phyloP scores from a whole-genome alignment of 768 basidiomycete genomes.

The Hypholoma sublateritium region DNA sequence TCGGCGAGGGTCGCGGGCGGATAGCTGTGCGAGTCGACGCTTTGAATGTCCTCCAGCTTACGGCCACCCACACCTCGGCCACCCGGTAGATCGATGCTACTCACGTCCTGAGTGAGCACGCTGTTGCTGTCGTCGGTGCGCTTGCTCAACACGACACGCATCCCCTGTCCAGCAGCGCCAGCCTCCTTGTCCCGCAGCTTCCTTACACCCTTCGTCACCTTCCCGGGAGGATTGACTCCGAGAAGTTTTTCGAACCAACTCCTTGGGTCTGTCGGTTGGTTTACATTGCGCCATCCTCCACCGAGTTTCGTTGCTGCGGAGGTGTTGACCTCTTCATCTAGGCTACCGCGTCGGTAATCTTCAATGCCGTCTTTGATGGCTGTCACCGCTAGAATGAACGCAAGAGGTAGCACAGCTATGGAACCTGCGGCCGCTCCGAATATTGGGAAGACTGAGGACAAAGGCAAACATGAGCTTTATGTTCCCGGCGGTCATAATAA shows the following conservation, averaged over 20 bases:
- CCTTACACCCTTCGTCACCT: conserved; percentile 80
- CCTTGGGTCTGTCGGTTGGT: conserved; percentile 77
- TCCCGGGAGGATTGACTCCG: conserved; percentile 67
- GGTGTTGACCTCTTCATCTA: conserved; percentile 95
- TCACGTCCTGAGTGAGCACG: conserved; percentile 36
- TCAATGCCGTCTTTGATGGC: conserved; percentile 96
- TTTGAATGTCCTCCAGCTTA: conserved; percentile 66
- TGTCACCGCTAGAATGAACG: conserved; percentile 86
- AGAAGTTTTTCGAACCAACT: conserved; percentile 75
- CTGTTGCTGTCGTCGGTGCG: conserved; percentile 40
- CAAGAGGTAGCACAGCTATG: conserved; percentile 80
- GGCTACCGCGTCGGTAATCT: conserved; percentile 84
- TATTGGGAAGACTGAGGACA: conserved; percentile 71
- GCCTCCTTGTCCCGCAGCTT: conserved; percentile 84
- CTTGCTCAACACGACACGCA: conserved; percentile 62
- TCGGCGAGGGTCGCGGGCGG: conserved; percentile 46
- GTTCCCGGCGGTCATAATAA: background rate
- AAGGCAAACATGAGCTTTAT: conserved; percentile 8
- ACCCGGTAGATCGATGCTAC: conserved; percentile 37
- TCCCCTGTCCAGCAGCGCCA: conserved; percentile 52
- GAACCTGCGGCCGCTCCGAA: conserved; percentile 87
- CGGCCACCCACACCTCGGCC: conserved; percentile 45
- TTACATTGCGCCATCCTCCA: conserved; percentile 84
- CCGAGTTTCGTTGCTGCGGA: conserved; percentile 89
- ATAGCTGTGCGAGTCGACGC: conserved; percentile 65